phyloP scores from a whole-genome alignment of 2,329 filamentous ascomycete species.

The Zasmidium citrigriseum region DNA sequence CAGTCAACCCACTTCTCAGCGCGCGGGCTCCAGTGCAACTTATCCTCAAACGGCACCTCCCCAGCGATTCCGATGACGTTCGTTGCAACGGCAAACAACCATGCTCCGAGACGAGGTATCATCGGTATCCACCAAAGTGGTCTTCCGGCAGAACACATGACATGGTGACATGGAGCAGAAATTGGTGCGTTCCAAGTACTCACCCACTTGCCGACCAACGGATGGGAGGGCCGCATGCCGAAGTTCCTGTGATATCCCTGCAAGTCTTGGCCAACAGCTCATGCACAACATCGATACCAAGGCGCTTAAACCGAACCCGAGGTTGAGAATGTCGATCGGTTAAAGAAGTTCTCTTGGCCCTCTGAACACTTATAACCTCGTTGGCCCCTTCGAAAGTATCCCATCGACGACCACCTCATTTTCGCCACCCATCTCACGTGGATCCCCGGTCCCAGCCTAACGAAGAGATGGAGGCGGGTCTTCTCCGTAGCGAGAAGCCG shows the following conservation, averaged over 20 bases:
- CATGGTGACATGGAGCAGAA: neutral
- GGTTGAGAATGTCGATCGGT: too few species aligned
- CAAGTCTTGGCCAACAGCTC: neutral
- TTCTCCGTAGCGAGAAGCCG: neutral
- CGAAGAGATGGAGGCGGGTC: neutral
- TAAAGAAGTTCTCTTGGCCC: too few species aligned
- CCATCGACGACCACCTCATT: too few species aligned
- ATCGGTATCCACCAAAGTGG: neutral
- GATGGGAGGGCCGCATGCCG: constrained; percentile 1
- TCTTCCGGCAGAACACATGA: neutral
- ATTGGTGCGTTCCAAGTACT: neutral
- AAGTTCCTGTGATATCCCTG: neutral
- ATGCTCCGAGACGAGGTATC: neutral
- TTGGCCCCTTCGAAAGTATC: too few species aligned
- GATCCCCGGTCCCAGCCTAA: neutral
- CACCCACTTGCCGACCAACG: constrained; percentile 4
- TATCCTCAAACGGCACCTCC: neutral
- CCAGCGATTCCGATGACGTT: neutral
- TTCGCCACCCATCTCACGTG: neutral
- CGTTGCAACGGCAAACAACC: neutral
- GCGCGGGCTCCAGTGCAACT: neutral
- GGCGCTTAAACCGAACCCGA: too few species aligned
- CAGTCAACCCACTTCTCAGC: neutral
- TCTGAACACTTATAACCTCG: too few species aligned
- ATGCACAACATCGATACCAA: neutral